Evolutionary conservation across 768 basidiomycete genomes (phyloP), one percentile per base, ranked within the genome.

Genomic region (Nidularia pulvinata): DNA sequence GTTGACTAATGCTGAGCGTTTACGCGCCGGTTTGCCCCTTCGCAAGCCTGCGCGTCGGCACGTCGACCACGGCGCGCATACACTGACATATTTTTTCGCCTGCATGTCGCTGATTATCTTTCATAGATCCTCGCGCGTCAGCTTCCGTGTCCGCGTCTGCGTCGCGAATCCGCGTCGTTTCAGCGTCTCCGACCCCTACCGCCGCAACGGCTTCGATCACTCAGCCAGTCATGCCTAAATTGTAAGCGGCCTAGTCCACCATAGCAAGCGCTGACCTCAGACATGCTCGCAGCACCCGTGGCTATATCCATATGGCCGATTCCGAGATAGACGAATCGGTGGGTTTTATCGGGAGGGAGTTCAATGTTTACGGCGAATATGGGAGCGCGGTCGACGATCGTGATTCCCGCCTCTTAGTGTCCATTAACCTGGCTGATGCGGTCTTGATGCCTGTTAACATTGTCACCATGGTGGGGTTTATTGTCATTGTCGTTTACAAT

Each of bases 1-100:
- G 10, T 30, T 55, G 48, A 56, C 57, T 10, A 58, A 58, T 33
- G 57, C 55, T 34, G 46, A 51, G 39, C 57, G 57, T 16, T 48
- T 55, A 22, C 50, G 50, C 9, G 36, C 46, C 6, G 48, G 57
- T 14, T 36, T 52, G 30, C 51, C 57, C 1, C 33, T 53, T 47
- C 45, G 45, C 10, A 56, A 56, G 39, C 51, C 46, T 11, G 55
- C 57, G n/a, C 13, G n/a, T 10, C 11, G 45, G 5, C 45, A 22
- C 25, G 10, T 5, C 22, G 25, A 14, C 45, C n/a, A n/a, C 10
- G 25, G 45, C 25, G 22, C 25, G 45, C 25, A 10, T 30, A 11
- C 10, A 16, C 39, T 42, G 39, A 42, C 16, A 11, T 42, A 11
- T 16, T 42, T 42, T 16, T 4, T 42, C 39, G 16, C 16, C 39